Evolutionary conservation across 2,329 filamentous ascomycete species (phyloP).

Genomic region (Aspergillus phoenicis): DNA sequence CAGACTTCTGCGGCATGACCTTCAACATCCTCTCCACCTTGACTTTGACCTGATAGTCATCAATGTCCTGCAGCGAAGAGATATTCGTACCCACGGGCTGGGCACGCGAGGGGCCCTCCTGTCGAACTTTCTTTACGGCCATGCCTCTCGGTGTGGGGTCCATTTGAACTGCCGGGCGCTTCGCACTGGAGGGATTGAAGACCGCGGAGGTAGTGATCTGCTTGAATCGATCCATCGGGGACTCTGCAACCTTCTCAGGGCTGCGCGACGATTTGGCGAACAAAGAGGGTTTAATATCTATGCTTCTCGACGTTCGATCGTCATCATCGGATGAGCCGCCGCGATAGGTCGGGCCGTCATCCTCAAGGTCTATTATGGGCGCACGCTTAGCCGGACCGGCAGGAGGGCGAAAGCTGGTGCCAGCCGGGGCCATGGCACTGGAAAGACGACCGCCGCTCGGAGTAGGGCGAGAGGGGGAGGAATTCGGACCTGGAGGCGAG

Average conservation of each 20-base stretch:
- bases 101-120: conserved; percentile 50
- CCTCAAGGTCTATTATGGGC: conserved; percentile 53
- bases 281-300: conserved; percentile 63
- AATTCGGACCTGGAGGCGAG: conserved; percentile 67
- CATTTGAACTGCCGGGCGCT: conserved; percentile 49
- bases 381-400: conserved; percentile 44
- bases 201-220: conserved; percentile 48
- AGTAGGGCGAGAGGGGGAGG: conserved; percentile 41
- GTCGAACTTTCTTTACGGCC: conserved; percentile 44
- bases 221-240: conserved; percentile 45
- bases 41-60: conserved; percentile 51
- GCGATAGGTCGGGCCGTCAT: conserved; percentile 60
- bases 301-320: conserved; percentile 46
- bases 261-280: conserved; percentile 53
- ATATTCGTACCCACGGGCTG: conserved; percentile 45
- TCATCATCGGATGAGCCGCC: conserved; percentile 68
- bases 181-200: conserved; percentile 44
- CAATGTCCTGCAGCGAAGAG: conserved; percentile 53
- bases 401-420: conserved; percentile 68
- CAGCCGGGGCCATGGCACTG: conserved; percentile 71
- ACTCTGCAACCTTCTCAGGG: conserved; percentile 46
- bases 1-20: conserved; percentile 51
- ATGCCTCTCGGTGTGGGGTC: conserved; percentile 43
- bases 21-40: conserved; percentile 57
- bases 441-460: conserved; percentile 52